Evolutionary conservation across 805 yeast species (phyloP).

Genomic region (Isabelozyma pseudorhagii): DNA sequence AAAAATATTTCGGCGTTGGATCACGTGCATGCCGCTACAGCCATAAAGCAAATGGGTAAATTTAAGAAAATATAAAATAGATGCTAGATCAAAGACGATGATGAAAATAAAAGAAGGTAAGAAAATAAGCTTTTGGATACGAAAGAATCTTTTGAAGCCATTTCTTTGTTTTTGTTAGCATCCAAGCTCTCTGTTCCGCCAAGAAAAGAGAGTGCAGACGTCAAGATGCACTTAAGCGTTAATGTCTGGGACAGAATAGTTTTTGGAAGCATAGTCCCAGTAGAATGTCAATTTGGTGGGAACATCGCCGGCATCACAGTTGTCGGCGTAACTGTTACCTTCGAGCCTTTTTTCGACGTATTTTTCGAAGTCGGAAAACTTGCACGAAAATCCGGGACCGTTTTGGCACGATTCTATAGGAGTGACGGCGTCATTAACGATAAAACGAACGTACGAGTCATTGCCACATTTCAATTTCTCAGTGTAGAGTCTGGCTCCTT

Average conservation of each 20-base stretch:
- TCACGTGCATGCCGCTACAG: no score
- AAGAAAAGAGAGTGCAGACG: no score
- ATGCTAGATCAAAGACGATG: no score
- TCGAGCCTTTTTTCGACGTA: conserved; percentile 25
- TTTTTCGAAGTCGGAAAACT: conserved; percentile 31
- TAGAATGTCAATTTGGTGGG: conserved; percentile 34
- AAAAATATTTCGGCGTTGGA: no score
- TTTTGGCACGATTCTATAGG: conserved; percentile 31
- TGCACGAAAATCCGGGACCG: conserved; percentile 44
- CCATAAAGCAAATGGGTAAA: no score
- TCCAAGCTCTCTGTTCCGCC: no score
- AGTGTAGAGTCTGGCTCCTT: conserved; percentile 37
- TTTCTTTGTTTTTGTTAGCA: no score
- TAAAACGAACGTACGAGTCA: conserved; percentile 32
- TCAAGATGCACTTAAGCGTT: background rate
- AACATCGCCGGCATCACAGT: conserved; percentile 20
- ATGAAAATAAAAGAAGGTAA: no score
- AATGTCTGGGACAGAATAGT: background rate
- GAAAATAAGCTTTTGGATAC: no score
- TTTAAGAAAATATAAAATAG: no score
- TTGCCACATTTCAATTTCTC: conserved; percentile 34
- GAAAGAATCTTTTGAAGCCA: no score
- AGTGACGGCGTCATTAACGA: conserved; percentile 38
- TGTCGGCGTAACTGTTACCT: conserved; percentile 20
- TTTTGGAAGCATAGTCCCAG: conserved; percentile 32